Conservation (phyloP, 768 basidiomycete species). For the Pilatotrama ljubarskyi region DNA sequence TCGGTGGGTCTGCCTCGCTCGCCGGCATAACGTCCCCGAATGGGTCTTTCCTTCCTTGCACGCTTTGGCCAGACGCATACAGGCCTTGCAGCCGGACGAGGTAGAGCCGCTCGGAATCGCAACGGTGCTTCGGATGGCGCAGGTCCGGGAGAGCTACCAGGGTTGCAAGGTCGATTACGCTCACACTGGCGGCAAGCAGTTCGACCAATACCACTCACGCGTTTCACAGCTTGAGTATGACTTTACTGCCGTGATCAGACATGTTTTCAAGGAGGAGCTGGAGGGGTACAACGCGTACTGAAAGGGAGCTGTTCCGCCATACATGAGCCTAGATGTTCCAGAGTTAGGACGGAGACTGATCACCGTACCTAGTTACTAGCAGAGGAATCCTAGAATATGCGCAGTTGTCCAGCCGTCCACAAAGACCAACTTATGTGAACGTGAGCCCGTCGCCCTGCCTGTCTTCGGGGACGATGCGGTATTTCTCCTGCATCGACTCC, state of each 20-base stretch:
- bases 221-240: background rate
- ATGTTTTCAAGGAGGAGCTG: background rate
- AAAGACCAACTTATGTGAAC: background rate
- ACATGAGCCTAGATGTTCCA: no score
- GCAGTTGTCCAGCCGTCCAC: background rate
- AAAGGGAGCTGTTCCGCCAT: no score
- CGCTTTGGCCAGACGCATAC: background rate
- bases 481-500: slow-evolving; percentile 1
- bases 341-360: no score
- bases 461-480: slow-evolving; percentile 1
- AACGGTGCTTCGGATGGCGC: slow-evolving; percentile 7
- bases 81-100: slow-evolving; percentile 6
- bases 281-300: no score
- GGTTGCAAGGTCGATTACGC: background rate
- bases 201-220: background rate
- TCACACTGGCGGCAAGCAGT: no score
- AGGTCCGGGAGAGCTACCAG: slow-evolving; percentile 11
- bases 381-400: background rate
- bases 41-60: slow-evolving; percentile 25
- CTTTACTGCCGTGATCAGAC: background rate
- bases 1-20: slow-evolving; percentile 20
- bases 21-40: slow-evolving; percentile 19
- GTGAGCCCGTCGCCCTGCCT: slow-evolving; percentile 9
- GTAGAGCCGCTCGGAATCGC: slow-evolving; percentile 9
- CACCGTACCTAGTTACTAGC: background rate